phyloP scores from a whole-genome alignment of 1,284 basidiomycete genomes.

The Veloboletus limbatus region DNA sequence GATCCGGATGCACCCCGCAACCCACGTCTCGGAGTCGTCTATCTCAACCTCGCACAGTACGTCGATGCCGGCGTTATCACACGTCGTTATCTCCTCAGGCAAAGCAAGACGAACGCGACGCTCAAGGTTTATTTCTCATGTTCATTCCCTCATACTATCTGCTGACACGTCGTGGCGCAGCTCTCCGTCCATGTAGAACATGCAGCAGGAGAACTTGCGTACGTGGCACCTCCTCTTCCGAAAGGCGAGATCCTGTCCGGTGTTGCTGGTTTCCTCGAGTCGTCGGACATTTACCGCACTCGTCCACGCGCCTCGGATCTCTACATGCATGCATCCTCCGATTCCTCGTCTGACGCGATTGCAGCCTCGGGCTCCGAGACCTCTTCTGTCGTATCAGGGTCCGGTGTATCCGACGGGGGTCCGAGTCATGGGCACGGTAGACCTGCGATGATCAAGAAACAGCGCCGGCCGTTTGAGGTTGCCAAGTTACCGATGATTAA shows the following conservation, averaged over 20 bases:
- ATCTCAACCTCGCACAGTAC: constrained; percentile 76
- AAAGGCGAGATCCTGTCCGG: constrained; percentile 70
- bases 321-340: constrained; percentile 34
- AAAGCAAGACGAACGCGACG: constrained; percentile 79
- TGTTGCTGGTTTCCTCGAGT: constrained; percentile 57
- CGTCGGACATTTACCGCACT: constrained; percentile 48
- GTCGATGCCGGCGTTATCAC: constrained; percentile 61
- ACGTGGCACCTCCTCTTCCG: constrained; percentile 62
- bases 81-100: constrained; percentile 66
- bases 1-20: constrained; percentile 52
- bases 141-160: background rate
- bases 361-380: constrained; percentile 19
- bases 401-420: constrained; percentile 3
- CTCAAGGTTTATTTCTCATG: constrained; percentile 47
- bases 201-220: constrained; percentile 56
- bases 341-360: constrained; percentile 37
- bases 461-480: constrained; percentile 40
- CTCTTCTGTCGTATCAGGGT: constrained; percentile 24
- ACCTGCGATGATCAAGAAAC: constrained; percentile 18
- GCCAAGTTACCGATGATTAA: constrained; percentile 48
- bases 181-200: constrained; percentile 61
- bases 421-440: background rate
- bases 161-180: constrained; percentile 34
- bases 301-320: constrained; percentile 52
- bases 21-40: constrained; percentile 61